Conservation (phyloP, 805 yeast species). For the Ogataea trehaloabstinens region DNA sequence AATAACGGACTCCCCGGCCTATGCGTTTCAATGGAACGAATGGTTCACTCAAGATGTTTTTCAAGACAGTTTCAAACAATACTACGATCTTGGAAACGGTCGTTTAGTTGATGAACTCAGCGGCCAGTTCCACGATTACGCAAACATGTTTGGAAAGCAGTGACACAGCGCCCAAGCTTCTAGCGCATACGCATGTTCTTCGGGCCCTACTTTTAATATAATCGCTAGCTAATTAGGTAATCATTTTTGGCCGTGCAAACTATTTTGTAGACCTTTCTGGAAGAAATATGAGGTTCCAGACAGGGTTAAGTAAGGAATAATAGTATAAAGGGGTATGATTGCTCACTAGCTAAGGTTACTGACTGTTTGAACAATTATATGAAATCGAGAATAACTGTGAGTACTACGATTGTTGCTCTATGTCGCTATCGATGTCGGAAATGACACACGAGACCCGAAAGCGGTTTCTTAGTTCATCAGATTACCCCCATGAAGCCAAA, state of each 20-base stretch:
- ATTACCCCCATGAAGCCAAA: slow-evolving; percentile 10
- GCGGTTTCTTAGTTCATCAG: slow-evolving; percentile 6
- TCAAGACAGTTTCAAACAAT: slow-evolving; percentile 22
- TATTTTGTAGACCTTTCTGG: neutral
- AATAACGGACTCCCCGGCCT: neutral
- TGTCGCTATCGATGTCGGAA: too few relatives aligned
- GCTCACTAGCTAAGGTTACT: too few relatives aligned
- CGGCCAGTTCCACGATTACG: slow-evolving; percentile 12
- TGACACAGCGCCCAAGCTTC: neutral
- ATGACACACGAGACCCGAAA: slow-evolving; percentile 2
- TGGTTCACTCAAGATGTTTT: slow-evolving; percentile 26
- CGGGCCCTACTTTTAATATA: too few relatives aligned
- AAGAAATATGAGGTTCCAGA: neutral
- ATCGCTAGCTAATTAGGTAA: too few relatives aligned
- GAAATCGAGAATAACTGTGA: too few relatives aligned
- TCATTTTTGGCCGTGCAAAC: too few relatives aligned
- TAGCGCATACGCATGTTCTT: too few relatives aligned
- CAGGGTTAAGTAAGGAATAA: too few relatives aligned
- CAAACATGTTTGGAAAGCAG: slow-evolving; percentile 1
- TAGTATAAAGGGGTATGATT: too few relatives aligned
- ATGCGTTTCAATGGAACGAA: slow-evolving; percentile 22
- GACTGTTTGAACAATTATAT: too few relatives aligned
- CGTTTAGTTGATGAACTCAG: slow-evolving; percentile 11
- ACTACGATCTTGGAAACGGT: slow-evolving; percentile 18
- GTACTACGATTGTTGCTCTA: too few relatives aligned